phyloP scores from a whole-genome alignment of 1,139 yeast genomes.

The Spencermartinsiella ligniputridi region DNA sequence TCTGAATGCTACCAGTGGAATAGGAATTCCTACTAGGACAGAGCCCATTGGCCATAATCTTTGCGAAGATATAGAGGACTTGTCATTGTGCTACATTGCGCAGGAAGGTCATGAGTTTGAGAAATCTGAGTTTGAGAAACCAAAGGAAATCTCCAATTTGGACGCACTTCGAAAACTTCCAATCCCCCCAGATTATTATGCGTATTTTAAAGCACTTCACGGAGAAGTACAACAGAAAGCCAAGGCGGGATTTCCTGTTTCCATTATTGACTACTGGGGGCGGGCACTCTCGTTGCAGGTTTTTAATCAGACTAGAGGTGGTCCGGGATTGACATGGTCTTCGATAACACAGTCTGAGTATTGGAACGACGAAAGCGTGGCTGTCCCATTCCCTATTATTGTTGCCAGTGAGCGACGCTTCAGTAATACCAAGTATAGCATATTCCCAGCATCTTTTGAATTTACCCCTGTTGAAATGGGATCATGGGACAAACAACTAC shows the following conservation, averaged over 20 bases:
- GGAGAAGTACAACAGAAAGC: constrained; percentile 48
- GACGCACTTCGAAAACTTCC: background rate
- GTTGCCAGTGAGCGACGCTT: constrained; percentile 75
- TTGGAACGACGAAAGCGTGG: constrained; percentile 52
- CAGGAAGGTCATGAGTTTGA: constrained; percentile 28
- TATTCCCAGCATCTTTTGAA: constrained; percentile 74
- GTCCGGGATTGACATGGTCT: constrained; percentile 63
- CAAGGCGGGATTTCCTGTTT: constrained; percentile 63
- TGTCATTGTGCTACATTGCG: constrained; percentile 62
- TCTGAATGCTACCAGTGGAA: constrained; percentile 31
- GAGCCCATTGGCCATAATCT: constrained; percentile 1
- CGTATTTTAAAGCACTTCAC: constrained; percentile 25
- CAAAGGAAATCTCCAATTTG: background rate
- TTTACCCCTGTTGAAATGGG: constrained; percentile 80
- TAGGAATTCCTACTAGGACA: constrained; percentile 3
- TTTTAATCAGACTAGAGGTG: constrained; percentile 47
- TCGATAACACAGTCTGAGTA: constrained; percentile 47
- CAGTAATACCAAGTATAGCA: constrained; percentile 54
- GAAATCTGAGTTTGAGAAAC: background rate
- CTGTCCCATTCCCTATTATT: constrained; percentile 80
- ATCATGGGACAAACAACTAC: constrained; percentile 77
- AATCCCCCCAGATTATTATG: constrained; percentile 38
- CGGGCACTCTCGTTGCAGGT: constrained; percentile 70
- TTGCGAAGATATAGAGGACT: constrained; percentile 39
- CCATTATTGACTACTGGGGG: constrained; percentile 82